Conservation (phyloP, 1,284 basidiomycete genomes). For the Fomitopsis betulina region DNA sequence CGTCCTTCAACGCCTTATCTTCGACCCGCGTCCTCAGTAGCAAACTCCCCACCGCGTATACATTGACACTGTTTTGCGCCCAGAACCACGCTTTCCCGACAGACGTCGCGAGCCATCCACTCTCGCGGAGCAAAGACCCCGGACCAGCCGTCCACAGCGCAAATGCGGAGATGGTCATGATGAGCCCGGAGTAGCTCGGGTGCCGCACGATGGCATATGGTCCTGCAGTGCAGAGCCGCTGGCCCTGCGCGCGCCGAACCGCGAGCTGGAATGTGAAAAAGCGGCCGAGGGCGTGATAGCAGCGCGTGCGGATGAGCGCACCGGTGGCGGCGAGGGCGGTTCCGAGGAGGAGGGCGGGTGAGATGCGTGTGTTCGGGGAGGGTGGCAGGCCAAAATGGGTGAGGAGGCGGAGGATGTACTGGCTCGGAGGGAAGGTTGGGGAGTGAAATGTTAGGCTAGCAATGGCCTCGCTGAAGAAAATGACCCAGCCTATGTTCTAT, state of each 20-base stretch:
- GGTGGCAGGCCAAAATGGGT: background rate
- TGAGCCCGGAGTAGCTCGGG: conserved; percentile 4
- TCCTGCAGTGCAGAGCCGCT: conserved; percentile 3
- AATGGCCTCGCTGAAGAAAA: conserved; percentile 6
- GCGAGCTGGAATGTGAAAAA: conserved; percentile 5
- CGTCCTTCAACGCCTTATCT: background rate
- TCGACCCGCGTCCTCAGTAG: background rate
- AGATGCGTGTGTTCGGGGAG: conserved; percentile 18
- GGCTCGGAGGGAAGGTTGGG: conserved; percentile 39
- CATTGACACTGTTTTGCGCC: background rate
- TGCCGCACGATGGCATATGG: conserved; percentile 8
- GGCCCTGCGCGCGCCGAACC: background rate
- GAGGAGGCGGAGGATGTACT: background rate
- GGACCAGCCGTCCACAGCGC: background rate
- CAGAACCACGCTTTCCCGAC: background rate
- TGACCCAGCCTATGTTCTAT: background rate
- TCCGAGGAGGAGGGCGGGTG: conserved; percentile 24
- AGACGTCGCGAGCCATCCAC: background rate
- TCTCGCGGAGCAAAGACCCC: background rate
- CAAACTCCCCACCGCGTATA: background rate
- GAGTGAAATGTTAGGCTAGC: conserved; percentile 59
- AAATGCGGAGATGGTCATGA: background rate
- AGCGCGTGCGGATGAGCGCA: background rate
- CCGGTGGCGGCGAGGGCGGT: background rate
- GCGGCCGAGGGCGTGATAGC: conserved; percentile 1